Conservation (phyloP, 179 eudicot species). For the Spinacia oleracea region DNA sequence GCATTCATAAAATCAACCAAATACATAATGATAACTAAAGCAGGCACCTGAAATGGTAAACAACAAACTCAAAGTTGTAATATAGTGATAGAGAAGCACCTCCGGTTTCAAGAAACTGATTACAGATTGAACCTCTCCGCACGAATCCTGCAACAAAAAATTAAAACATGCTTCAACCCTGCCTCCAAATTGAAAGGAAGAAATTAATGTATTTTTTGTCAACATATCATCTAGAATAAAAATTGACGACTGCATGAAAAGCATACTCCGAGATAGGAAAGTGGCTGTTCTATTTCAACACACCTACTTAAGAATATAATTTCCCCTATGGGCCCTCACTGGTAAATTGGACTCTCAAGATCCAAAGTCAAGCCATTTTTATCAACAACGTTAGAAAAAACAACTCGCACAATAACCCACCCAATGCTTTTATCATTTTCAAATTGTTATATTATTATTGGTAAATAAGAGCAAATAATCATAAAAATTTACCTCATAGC, state of each 20-base stretch:
- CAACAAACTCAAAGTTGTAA: constrained; percentile 11
- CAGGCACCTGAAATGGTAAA: constrained; percentile 15
- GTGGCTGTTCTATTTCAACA: too few relatives aligned
- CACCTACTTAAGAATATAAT: not conserved
- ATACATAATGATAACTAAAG: not conserved
- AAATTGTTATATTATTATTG: too few relatives aligned
- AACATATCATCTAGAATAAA: not conserved
- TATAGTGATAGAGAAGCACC: constrained; percentile 42
- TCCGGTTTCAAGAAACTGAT: constrained; percentile 74
- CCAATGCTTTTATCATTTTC: too few relatives aligned
- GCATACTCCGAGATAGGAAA: too few relatives aligned
- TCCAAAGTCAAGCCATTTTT: not conserved
- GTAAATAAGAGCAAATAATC: too few relatives aligned
- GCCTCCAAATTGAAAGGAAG: not conserved
- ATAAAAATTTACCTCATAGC: too few relatives aligned
- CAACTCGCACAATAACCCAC: not conserved
- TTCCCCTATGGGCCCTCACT: too few relatives aligned
- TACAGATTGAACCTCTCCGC: constrained; percentile 84
- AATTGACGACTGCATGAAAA: not conserved
- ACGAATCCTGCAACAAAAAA: constrained; percentile 66
- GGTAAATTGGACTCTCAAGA: not conserved
- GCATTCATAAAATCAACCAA: not conserved
- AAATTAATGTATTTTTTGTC: too few relatives aligned
- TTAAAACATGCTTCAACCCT: constrained; percentile 12
- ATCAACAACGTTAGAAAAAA: not conserved